Base-by-base conservation (phyloP, 1,284 basidiomycete genomes). In the Boletus calvinii region DNA sequence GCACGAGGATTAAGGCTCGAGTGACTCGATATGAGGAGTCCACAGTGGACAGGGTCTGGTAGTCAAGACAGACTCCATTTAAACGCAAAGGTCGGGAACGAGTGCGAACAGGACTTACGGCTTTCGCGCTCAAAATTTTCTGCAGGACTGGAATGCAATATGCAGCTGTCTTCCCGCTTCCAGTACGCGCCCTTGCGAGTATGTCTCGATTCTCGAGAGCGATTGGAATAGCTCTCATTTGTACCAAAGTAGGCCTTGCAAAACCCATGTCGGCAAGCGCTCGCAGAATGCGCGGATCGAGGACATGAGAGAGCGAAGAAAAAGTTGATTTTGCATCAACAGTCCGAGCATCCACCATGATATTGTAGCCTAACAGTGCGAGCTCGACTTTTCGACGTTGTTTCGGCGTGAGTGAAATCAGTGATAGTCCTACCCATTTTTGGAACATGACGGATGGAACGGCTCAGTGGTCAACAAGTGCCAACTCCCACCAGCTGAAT, bases 141-240 rank as follows among this genome's bases (percentile, higher is more conserved):
- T 99, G 96, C 0, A 94, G 75, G 15, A 95, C 72, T 0, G 97
- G 96, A 5, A 99, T 81, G 57, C 87, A 93, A 69, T 99, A 99
- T 3, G 97, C 94, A 1, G 92, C 91, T 0, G 97, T 99, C 77
- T 99, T 99, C 42, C 97, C 97, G 53, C 91, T 94, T 12, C 97
- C 97, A 1, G 97, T 99, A 34, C 92, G 82, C 4, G 97, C 95
- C 31, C 93, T 81, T 6, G 95, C 96, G 22, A 99, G 81, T 49
- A 99, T 90, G 71, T 99, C 97, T 46, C 86, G 84, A 58, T 90
- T 87, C 69, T 95, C 91, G 26, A 99, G 80, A 0, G 92, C 92
- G 22, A 94, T 78, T 6, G 93, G 92, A 47, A 96, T 91, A 0
- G 85, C 84, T 68, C 88, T 90, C 6, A 78, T 77, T 67, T 94